These are phyloP conservation scores for Gossypium sturtianum DNA, from an alignment of 345 rosid species.

Conservation along the genomic window DNA sequence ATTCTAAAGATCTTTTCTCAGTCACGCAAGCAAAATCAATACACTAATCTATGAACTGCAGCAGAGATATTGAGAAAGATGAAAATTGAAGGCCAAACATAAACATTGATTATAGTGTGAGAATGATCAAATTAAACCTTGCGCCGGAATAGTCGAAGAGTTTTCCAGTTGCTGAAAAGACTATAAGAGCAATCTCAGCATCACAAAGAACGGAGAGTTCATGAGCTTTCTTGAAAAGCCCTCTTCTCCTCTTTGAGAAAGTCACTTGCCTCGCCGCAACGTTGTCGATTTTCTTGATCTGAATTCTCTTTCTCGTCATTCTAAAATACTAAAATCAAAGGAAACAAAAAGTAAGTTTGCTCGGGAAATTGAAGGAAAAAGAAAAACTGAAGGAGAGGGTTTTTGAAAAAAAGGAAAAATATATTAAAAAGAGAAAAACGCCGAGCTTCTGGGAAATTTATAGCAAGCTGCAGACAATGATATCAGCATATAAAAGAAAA, in stretches of 20 bases:
- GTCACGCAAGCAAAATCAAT: background rate
- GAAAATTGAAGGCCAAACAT: background rate
- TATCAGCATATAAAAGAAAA: background rate
- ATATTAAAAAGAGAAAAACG: background rate
- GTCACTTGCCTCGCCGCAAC: constrained; percentile 40
- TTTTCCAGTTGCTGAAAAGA: constrained; percentile 34
- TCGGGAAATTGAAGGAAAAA: background rate
- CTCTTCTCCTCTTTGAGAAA: constrained; percentile 41
- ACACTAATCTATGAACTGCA: background rate
- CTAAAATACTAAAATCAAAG: background rate
- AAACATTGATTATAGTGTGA: background rate
- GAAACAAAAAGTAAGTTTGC: background rate
- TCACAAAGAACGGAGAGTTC: constrained; percentile 43
- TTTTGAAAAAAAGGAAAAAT: background rate
- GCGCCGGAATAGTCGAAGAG: constrained; percentile 33
- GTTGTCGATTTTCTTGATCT: constrained; percentile 43
- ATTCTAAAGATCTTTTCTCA: constrained; percentile 1
- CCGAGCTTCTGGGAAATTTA: background rate
- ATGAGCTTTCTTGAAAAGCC: constrained; percentile 40
- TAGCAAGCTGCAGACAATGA: background rate
- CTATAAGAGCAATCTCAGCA: constrained; percentile 32
- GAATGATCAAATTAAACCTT: constrained; percentile 19
- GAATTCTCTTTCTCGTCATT: constrained; percentile 42
- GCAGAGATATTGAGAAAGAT: background rate
- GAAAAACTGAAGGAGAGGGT: background rate